Evolutionary conservation across 106 monocot genomes (phyloP).

Genomic region (Dioscorea alata): DNA sequence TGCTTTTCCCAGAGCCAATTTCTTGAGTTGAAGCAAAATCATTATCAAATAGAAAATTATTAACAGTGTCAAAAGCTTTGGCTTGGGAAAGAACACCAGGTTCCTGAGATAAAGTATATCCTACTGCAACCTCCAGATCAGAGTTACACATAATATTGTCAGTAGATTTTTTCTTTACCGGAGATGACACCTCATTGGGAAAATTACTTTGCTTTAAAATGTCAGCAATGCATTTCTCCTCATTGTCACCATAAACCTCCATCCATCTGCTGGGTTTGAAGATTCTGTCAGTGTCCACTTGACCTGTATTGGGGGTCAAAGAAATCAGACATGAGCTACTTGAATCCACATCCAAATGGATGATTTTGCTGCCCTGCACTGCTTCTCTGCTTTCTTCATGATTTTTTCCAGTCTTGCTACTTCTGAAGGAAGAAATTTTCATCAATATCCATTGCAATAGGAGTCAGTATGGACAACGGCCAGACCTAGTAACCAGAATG

Average conservation of each 20-base stretch:
- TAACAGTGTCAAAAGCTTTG: conserved; percentile 69
- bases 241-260: conserved; percentile 6
- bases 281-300: background rate
- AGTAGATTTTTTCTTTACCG: conserved; percentile 12
- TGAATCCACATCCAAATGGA: background rate
- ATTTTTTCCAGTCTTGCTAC: conserved; percentile 2
- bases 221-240: conserved; percentile 11
- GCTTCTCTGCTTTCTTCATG: background rate
- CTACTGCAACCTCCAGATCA: conserved; percentile 25
- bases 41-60: conserved; percentile 58
- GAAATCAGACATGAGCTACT: background rate
- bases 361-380: background rate
- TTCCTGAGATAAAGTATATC: conserved; percentile 75
- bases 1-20: conserved; percentile 12
- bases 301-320: conserved; percentile 1
- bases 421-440: conserved; percentile 1
- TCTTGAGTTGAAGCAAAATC: conserved; percentile 42
- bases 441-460: conserved; percentile 1
- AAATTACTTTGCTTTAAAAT: conserved; percentile 42
- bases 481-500: conserved; percentile 40
- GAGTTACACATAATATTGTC: background rate
- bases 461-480: conserved; percentile 21
- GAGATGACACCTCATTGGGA: conserved; percentile 26
- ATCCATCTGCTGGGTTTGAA: no score
- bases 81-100: conserved; percentile 80